phyloP scores from a whole-genome alignment of 805 yeast genomes.

The Candida hungchunana region DNA sequence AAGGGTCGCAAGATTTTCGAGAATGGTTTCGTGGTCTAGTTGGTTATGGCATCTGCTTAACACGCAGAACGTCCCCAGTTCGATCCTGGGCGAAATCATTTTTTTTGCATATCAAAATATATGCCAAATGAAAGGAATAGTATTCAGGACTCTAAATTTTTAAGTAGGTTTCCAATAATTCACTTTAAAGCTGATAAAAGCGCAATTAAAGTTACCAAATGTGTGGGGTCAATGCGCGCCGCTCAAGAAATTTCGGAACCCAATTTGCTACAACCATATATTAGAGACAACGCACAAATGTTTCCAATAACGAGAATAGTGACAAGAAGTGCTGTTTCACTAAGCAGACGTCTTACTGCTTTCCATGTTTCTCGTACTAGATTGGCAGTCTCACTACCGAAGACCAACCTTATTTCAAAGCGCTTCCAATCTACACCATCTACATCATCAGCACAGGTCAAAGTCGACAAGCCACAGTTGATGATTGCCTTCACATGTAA shows the following conservation, averaged over 20 bases:
- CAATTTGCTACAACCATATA: too few species aligned
- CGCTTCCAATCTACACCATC: slow-evolving; percentile 18
- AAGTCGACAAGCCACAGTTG: slow-evolving; percentile 71
- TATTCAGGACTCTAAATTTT: neutral
- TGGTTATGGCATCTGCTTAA: slow-evolving; percentile 99
- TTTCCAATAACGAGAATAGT: neutral
- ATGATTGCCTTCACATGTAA: slow-evolving; percentile 94
- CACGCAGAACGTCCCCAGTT: slow-evolving; percentile 99
- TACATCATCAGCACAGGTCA: slow-evolving; percentile 30
- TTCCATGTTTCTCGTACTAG: neutral
- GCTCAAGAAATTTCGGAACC: too few species aligned
- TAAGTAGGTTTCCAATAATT: neutral
- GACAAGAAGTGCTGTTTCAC: neutral
- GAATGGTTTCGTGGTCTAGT: slow-evolving; percentile 99
- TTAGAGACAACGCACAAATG: too few species aligned
- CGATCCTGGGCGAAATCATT: slow-evolving; percentile 99
- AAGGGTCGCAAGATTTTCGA: too few species aligned
- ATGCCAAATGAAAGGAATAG: neutral
- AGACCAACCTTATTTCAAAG: neutral
- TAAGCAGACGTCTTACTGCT: neutral
- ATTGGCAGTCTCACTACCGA: neutral
- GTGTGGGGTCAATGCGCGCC: too few species aligned
- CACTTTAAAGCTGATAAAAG: neutral
- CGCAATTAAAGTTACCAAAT: too few species aligned
- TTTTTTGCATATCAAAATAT: neutral